Base-by-base conservation (phyloP, 2,329 filamentous ascomycete genomes). In the Thermomyces lanuginosus region DNA sequence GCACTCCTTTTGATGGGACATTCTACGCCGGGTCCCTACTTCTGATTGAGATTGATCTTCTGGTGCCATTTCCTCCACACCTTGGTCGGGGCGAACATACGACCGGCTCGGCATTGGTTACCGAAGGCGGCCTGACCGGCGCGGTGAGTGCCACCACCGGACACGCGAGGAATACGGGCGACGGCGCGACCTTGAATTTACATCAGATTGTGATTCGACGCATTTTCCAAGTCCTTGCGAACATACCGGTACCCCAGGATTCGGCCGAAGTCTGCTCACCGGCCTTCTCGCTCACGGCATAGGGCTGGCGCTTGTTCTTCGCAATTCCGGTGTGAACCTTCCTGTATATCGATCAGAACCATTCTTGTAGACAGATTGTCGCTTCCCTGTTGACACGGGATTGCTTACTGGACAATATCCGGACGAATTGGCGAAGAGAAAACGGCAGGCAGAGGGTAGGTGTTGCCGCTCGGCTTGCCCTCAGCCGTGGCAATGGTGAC, bases 21-120 rank as follows among this genome's bases (percentile, higher is more conserved):
- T 7, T 7, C 12, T 6, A 16, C 22, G 9, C 8, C 25, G 24
- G 18, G 22, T 28, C 20, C 72, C 63, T 59, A 83, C 81, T 89
- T 92, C 75, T 98, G 89, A 63, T 79, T 79, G 64, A 91, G 74
- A 74, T 92, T 92, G 75, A 98, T 74, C 83, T 95, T 95, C 72
- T 93, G 73, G 73, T 98, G 89, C 91, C 89, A 98, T 72, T 92
- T 93, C 63, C 89, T 75, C 91, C 89, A 98, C 69, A 92, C 79
- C 78, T 98, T 98, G 66, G 89, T 98, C 46, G 89, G 89, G 49
- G 89, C 89, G 69, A 98, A 98, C 89, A 98, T 98, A 69, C 89
- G 89, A 71, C 91, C 89, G 59, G 86, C 92, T 63, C 89, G 84
- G 71, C 89, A 98, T 83, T 86, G 83, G 80, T 98, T 98, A 82